phyloP scores from a whole-genome alignment of 176 grass and related monocot species.

The bread wheat (Triticum aestivum) region IWGSC_CS_RefSeq_v2.1 NC_057814.1:379675889-379676388 shows the following conservation, averaged over 20 bases:
- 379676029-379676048: slow-evolving; percentile 10
- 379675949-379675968: slow-evolving; percentile 94
- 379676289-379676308: neutral
- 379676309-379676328: neutral
- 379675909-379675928: slow-evolving; percentile 90
- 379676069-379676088: neutral
- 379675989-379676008: slow-evolving; percentile 18
- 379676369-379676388: neutral
- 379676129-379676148: neutral
- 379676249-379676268: neutral
- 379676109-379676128: neutral
- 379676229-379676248: neutral
- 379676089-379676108: slow-evolving; percentile 6
- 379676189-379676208: neutral
- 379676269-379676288: neutral
- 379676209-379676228: neutral
- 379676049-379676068: neutral
- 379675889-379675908: slow-evolving; percentile 74
- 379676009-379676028: neutral
- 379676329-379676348: neutral
- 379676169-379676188: neutral
- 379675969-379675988: slow-evolving; percentile 44
- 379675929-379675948: slow-evolving; percentile 79
- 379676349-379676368: neutral
- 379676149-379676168: neutral